Conservation (phyloP, 2,329 filamentous ascomycete genomes). For the Cladosporium sphaerospermum region DNA sequence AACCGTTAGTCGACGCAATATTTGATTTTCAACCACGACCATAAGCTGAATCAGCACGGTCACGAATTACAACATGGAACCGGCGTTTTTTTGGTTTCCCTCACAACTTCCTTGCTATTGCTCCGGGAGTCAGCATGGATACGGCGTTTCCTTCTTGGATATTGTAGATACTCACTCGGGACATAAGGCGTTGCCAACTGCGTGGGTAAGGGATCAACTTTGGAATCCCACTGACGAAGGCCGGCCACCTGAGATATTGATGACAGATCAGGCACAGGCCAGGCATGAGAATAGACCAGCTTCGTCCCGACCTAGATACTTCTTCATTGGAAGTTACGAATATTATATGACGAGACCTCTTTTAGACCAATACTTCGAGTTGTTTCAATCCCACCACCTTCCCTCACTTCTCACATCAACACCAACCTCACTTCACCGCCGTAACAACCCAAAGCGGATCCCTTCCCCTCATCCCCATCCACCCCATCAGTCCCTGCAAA, state of each 20-base stretch:
- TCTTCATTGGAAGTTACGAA: too few relatives aligned
- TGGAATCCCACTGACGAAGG: too few relatives aligned
- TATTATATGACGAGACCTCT: too few relatives aligned
- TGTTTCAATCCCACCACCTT: too few relatives aligned
- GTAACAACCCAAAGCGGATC: constrained; percentile 44
- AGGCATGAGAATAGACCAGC: too few relatives aligned
- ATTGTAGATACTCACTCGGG: constrained; percentile 10
- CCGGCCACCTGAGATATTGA: too few relatives aligned
- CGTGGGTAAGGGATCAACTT: not conserved
- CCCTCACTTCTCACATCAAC: too few relatives aligned
- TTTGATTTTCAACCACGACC: not conserved
- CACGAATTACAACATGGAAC: not conserved
- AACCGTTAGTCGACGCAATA: too few relatives aligned
- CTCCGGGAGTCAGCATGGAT: not conserved
- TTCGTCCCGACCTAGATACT: too few relatives aligned
- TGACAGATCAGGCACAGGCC: too few relatives aligned
- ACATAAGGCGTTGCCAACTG: not conserved
- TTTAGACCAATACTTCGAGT: too few relatives aligned
- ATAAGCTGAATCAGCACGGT: not conserved
- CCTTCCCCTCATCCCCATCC: constrained; percentile 28
- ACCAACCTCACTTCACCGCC: constrained; percentile 23
- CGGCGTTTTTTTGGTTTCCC: not conserved
- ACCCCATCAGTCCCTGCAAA: constrained; percentile 26
- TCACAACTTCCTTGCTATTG: not conserved
- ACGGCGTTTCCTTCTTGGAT: not conserved